Percentiles rank a stretch among this genome's conserved stretches.
Evolutionary conservation across 306 rosid genomes (phyloP).

Genomic region (Inga leiocalycina): DNA sequence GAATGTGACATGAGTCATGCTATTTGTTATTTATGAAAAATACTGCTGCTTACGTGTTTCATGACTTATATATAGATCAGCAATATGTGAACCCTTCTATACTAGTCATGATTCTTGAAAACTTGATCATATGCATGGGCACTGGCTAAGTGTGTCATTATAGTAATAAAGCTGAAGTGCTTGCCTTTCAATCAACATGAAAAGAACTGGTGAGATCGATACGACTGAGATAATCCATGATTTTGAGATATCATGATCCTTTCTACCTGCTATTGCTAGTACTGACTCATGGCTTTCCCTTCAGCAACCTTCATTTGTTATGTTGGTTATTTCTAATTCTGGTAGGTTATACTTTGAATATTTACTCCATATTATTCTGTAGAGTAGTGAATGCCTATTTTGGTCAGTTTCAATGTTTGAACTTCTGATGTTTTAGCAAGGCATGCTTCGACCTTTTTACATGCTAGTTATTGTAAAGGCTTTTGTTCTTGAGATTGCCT

Average conservation of each 20-base stretch:
- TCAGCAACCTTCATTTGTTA: neutral
- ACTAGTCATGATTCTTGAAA: neutral
- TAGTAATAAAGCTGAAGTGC: neutral
- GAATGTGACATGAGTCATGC: neutral
- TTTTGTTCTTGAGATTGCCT: neutral
- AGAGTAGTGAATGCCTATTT: neutral
- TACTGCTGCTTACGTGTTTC: neutral
- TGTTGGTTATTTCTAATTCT: neutral
- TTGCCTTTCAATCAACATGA: neutral
- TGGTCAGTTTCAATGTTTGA: neutral
- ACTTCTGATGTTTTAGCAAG: neutral
- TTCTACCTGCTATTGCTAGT: neutral
- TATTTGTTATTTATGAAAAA: neutral
- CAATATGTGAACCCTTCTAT: neutral
- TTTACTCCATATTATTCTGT: neutral
- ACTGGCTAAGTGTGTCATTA: neutral
- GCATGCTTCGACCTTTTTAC: slow-evolving; percentile 6
- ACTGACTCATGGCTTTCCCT: neutral
- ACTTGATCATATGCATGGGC: neutral
- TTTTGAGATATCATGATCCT: neutral
- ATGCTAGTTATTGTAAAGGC: neutral
- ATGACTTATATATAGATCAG: neutral
- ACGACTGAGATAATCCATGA: neutral
- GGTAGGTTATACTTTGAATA: neutral
- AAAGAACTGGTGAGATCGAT: neutral